phyloP scores from a whole-genome alignment of 306 rosid species.

The Fragaria iinumae region DNA sequence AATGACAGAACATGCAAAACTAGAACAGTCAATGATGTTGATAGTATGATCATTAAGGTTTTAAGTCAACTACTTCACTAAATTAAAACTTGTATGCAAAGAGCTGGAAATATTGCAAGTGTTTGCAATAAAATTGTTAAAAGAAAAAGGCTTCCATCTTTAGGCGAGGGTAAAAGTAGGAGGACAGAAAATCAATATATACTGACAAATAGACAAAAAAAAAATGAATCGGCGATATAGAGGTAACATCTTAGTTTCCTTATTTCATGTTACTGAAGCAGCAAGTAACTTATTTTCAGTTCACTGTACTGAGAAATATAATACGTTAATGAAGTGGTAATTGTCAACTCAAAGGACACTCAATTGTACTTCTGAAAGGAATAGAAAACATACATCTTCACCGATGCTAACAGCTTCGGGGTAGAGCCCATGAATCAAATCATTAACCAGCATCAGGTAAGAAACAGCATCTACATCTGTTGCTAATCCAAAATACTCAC shows the following conservation, averaged over 20 bases:
- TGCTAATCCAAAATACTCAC: constrained; percentile 76
- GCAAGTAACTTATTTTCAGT: neutral
- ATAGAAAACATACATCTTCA: constrained; percentile 81
- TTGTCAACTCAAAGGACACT: constrained; percentile 7
- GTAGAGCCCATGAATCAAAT: constrained; percentile 90
- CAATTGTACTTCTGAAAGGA: constrained; percentile 22
- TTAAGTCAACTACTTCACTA: neutral
- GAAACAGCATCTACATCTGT: constrained; percentile 94
- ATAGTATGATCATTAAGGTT: constrained; percentile 10
- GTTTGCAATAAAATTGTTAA: neutral
- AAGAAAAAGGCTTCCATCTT: neutral
- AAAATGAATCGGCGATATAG: neutral
- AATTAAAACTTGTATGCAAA: neutral
- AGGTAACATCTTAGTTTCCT: neutral
- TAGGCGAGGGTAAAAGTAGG: neutral
- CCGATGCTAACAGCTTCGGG: constrained; percentile 89
- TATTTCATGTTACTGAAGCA: neutral
- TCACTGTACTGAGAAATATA: neutral
- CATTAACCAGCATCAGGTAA: constrained; percentile 96
- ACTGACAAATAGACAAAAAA: neutral
- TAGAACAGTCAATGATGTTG: neutral
- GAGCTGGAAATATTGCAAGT: neutral
- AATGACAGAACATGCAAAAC: constrained; percentile 22
- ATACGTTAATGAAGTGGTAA: neutral
- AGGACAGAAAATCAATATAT: neutral